These are phyloP conservation scores for Coniochaeta prunicola DNA, from an alignment of 2,329 filamentous ascomycete genomes.

Conservation along the genomic window DNA sequence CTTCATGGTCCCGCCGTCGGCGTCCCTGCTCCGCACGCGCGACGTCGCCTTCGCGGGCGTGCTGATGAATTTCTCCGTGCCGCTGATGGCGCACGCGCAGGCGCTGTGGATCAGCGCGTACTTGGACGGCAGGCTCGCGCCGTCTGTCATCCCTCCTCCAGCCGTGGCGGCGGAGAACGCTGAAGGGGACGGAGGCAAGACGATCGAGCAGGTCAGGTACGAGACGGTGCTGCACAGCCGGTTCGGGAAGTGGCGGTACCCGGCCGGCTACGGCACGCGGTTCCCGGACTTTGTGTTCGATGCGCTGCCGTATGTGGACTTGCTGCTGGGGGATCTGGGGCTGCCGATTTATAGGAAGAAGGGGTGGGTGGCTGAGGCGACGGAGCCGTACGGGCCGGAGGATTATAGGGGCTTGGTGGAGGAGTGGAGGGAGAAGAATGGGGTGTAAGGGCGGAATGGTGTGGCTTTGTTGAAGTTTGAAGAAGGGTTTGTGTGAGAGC, in stretches of 20 bases:
- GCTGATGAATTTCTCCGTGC: constrained; percentile 33
- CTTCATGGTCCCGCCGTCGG: constrained; percentile 36
- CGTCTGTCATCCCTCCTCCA: constrained; percentile 10
- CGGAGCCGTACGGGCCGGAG: constrained; percentile 48
- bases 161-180: neutral
- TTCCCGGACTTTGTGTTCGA: constrained; percentile 71
- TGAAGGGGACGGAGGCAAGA: constrained; percentile 17
- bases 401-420: constrained; percentile 48
- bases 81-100: constrained; percentile 36
- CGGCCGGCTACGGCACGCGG: constrained; percentile 54
- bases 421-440: constrained; percentile 33
- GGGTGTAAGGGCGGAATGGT: neutral
- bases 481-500: neutral
- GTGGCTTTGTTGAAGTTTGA: neutral
- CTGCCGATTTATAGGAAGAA: constrained; percentile 49
- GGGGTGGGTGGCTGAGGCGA: constrained; percentile 42
- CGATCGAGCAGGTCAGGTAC: constrained; percentile 35
- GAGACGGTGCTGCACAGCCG: constrained; percentile 58
- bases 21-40: constrained; percentile 25
- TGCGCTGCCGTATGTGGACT: constrained; percentile 63
- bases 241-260: constrained; percentile 64
- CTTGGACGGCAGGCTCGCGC: constrained; percentile 42
- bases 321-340: constrained; percentile 59
- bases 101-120: constrained; percentile 61
- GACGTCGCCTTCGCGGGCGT: constrained; percentile 39